These are phyloP conservation scores for Asterophora lycoperdoides DNA, from an alignment of 768 basidiomycete species.

Conservation along the genomic window DNA sequence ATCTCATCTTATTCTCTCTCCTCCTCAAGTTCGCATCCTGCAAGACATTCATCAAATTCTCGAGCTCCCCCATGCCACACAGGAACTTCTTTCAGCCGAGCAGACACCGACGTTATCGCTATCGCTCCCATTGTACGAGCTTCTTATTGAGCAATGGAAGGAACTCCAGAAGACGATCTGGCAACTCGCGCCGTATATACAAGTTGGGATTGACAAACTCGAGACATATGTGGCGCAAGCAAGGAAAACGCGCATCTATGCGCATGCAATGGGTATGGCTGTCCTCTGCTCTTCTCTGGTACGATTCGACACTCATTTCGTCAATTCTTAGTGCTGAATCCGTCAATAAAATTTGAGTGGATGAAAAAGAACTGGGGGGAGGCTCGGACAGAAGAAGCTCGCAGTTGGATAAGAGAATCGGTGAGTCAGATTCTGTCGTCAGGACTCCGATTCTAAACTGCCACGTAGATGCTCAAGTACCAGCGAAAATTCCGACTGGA, in stretches of 20 bases:
- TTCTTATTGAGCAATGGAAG: conserved; percentile 19
- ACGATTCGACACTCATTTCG: not conserved
- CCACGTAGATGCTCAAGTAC: conserved; percentile 3
- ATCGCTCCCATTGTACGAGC: conserved; percentile 30
- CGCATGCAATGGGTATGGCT: conserved; percentile 27
- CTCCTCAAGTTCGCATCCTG: conserved; percentile 16
- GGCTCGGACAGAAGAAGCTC: conserved; percentile 9
- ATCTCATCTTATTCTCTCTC: not conserved
- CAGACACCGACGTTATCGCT: conserved; percentile 30
- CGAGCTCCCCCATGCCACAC: conserved; percentile 23
- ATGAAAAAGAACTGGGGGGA: conserved; percentile 12
- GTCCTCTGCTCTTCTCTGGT: not conserved
- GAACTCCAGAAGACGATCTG: conserved; percentile 16
- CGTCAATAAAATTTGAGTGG: conserved; percentile 11
- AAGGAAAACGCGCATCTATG: conserved; percentile 27
- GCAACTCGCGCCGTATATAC: conserved; percentile 23
- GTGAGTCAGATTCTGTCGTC: conserved; percentile 5
- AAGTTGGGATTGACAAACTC: conserved; percentile 25
- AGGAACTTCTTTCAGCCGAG: conserved; percentile 31
- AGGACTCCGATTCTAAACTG: too few relatives aligned
- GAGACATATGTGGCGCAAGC: conserved; percentile 25
- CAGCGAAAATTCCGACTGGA: not conserved
- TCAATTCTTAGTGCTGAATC: conserved; percentile 18
- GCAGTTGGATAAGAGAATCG: conserved; percentile 16
- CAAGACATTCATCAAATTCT: conserved; percentile 27